Evolutionary conservation across 192 early-diverging fungal species (phyloP).

Genomic region (Gonapodya sp.): DNA sequence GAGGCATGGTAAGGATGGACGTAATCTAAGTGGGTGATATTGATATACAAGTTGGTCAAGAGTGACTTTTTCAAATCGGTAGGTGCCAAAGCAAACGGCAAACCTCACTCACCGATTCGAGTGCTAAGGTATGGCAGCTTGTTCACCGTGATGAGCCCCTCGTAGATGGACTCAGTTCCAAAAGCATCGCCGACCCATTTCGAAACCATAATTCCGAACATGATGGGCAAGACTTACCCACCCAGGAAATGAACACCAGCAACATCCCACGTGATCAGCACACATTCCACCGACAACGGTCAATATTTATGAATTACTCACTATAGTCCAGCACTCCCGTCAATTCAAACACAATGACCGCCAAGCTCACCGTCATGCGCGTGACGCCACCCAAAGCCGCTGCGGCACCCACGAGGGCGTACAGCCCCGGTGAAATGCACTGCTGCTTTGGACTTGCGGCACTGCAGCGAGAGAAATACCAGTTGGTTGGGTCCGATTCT

Average conservation of each 20-base stretch:
- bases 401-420: conserved; percentile 72
- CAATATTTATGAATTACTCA: conserved; percentile 14
- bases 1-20: background rate
- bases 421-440: conserved; percentile 8
- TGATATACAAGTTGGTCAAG: too few relatives aligned
- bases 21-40: background rate
- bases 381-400: conserved; percentile 79
- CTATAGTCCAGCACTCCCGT: conserved; percentile 92
- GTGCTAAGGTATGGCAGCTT: conserved; percentile 55
- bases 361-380: conserved; percentile 83
- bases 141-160: conserved; percentile 67
- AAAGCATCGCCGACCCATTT: conserved; percentile 65
- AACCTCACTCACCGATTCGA: background rate
- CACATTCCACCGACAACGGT: too few relatives aligned
- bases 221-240: conserved; percentile 11
- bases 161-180: conserved; percentile 61
- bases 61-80: too few relatives aligned
- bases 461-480: conserved; percentile 33
- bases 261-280: conserved; percentile 8
- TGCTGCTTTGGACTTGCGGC: conserved; percentile 15
- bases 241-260: conserved; percentile 10
- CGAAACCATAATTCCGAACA: conserved; percentile 21
- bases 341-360: conserved; percentile 99
- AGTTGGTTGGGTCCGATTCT: conserved; percentile 27
- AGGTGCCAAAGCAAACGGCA: too few relatives aligned